Percentiles rank a stretch among this genome's conserved stretches.
Conservation (phyloP, 2,329 filamentous ascomycete species). For the Paraphaeosphaeria minitans region DNA sequence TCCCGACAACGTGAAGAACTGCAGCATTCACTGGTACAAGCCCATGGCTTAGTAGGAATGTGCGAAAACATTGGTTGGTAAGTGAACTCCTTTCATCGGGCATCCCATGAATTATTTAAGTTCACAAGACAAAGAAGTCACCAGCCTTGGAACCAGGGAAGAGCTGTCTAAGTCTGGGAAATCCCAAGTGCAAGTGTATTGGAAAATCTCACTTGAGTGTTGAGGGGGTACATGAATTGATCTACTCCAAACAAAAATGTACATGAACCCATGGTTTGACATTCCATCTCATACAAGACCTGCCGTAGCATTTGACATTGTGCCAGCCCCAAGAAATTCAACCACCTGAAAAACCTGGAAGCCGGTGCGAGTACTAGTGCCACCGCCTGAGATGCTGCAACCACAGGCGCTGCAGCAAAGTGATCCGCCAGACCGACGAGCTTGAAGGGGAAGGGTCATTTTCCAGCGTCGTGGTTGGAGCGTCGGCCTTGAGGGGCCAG, state of each 20-base stretch:
- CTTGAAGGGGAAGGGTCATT: background rate
- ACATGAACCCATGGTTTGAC: background rate
- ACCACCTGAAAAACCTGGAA: background rate
- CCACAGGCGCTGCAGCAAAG: background rate
- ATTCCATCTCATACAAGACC: background rate
- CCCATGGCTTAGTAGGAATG: background rate
- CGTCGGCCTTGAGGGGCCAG: background rate
- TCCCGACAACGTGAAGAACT: background rate
- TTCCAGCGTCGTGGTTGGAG: background rate
- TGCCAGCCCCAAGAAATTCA: background rate
- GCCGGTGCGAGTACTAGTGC: background rate
- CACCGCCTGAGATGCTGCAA: background rate
- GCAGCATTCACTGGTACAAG: background rate
- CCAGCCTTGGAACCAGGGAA: background rate
- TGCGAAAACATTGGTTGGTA: too few relatives aligned
- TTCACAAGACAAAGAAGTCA: too few relatives aligned
- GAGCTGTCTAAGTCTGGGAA: background rate
- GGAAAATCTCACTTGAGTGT: too few relatives aligned
- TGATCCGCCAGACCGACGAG: constrained; percentile 1
- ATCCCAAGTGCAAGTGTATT: too few relatives aligned
- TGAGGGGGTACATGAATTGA: background rate
- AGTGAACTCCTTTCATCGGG: too few relatives aligned
- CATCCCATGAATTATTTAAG: too few relatives aligned
- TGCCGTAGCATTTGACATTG: background rate
- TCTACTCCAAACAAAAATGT: background rate